These are phyloP conservation scores for Colletotrichum salicis DNA, from an alignment of 2,329 filamentous ascomycete species.

Conservation along the genomic window DNA sequence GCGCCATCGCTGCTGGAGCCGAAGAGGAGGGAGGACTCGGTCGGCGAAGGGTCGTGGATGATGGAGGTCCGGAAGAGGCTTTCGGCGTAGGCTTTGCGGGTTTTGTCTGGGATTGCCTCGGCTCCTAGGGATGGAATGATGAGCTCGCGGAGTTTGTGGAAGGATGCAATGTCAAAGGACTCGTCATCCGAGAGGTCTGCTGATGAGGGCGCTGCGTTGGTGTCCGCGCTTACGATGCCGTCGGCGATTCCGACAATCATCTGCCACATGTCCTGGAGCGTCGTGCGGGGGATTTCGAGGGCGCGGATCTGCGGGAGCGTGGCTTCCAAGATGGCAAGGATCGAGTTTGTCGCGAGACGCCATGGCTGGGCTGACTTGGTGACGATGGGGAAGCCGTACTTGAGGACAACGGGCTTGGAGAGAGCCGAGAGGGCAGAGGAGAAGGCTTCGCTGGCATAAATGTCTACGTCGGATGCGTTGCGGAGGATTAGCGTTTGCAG, in stretches of 20 bases:
- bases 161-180: constrained; percentile 81
- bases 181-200: constrained; percentile 74
- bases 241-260: constrained; percentile 72
- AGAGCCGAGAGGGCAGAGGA: constrained; percentile 74
- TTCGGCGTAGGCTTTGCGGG: constrained; percentile 76
- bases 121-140: constrained; percentile 80
- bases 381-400: constrained; percentile 80
- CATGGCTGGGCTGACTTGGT: constrained; percentile 80
- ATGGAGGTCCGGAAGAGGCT: constrained; percentile 85
- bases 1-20: constrained; percentile 49
- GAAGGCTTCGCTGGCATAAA: constrained; percentile 77
- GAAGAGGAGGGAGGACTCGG: constrained; percentile 66
- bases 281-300: constrained; percentile 56
- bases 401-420: constrained; percentile 76
- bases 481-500: constrained; percentile 69
- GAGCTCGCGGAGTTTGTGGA: constrained; percentile 74
- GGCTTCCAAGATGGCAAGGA: constrained; percentile 73
- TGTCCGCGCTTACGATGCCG: constrained; percentile 76
- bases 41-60: constrained; percentile 72
- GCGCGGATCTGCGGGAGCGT: constrained; percentile 70
- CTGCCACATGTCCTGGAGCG: constrained; percentile 73
- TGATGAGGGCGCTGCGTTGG: constrained; percentile 55
- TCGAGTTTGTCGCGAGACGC: constrained; percentile 80
- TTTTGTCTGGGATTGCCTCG: constrained; percentile 70
- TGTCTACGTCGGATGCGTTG: constrained; percentile 70